Evolutionary conservation across 176 grass and related monocot genomes (phyloP), one percentile per base, ranked within the genome.

Genomic region (Rhipidocladum racemiflorum): DNA sequence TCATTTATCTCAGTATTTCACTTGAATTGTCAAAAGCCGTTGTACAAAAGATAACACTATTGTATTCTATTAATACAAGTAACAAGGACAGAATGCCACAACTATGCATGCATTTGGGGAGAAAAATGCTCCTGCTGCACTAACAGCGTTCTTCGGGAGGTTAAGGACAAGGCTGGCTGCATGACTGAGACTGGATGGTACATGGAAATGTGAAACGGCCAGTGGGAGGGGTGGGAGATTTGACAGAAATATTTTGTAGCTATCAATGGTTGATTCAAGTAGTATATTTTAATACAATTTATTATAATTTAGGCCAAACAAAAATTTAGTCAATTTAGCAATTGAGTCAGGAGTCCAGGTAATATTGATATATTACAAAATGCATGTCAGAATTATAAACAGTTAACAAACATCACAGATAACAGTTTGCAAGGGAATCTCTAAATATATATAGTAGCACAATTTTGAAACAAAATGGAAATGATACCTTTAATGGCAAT

Each of bases 401-500:
- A 56, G 13, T 23, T 10, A 29, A 57, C 65, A 45, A 61, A 7
- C 13, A 25, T 34, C 2, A 1, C 0, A 34, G 20, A 14, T 16
- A 85, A 39, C 9, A 23, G 4, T 60, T 57, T 18, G 10, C 21
- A 28, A 72, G 0, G 0, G 0, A 34, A 57, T 42, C 9, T 36
- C 13, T n/a, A 32, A 79, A 62, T 48, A 53, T 54, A 14, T 18
- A 17, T 5, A 11, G 56, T 64, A 72, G 1, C 9, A 18, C 28
- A 73, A 13, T 40, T 28, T 1, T 32, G 1, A 14, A 27, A 51
- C 18, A 57, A 35, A 44, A 23, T n/a, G 9, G 48, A 81, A 7
- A 16, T 12, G 1, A 48, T 93, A 98, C 96, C 96, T 98, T 98
- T 98, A 68, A 98, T 77, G 16, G 96, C 92, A 73, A 98, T 80